A percentile compares a stretch with the other conserved stretches of the same genome.
Conservation (phyloP, 257 asterid species). For the Nyctanthes arbortristis region DNA sequence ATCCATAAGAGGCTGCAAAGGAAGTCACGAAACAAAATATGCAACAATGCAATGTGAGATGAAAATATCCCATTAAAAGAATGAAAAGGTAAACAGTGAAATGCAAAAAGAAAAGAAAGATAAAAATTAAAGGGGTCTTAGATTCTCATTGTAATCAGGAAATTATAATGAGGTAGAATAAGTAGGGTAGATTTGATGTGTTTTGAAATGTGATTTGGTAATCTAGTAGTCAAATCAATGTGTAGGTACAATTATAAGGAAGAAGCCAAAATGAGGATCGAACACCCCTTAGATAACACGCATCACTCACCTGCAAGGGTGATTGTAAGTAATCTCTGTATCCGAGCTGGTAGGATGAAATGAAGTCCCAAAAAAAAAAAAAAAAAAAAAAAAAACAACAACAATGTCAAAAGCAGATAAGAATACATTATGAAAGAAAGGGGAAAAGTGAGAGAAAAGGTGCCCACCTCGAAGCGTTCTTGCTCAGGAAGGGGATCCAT, state of each 20-base stretch:
- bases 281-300: no score
- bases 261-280: no score
- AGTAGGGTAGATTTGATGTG: no score
- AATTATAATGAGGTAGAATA: no score
- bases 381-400: no score
- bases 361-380: no score
- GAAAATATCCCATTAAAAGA: background rate
- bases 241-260: no score
- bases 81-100: slow-evolving; percentile 9
- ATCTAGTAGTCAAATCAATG: no score
- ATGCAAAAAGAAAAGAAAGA: slow-evolving; percentile 13
- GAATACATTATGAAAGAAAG: slow-evolving; percentile 9
- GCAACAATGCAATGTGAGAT: slow-evolving; percentile 15
- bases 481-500: slow-evolving; percentile 96
- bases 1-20: slow-evolving; percentile 97
- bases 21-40: background rate
- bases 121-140: slow-evolving; percentile 13
- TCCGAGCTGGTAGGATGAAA: slow-evolving; percentile 58
- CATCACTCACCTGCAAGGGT: slow-evolving; percentile 75
- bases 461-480: slow-evolving; percentile 86
- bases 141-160: no score
- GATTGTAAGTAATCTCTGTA: slow-evolving; percentile 96
- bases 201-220: no score
- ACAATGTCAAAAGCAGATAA: slow-evolving; percentile 2
- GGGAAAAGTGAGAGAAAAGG: slow-evolving; percentile 1